Evolutionary conservation across 2,329 filamentous ascomycete species (phyloP).

Genomic region (Bipolaris cookei): DNA sequence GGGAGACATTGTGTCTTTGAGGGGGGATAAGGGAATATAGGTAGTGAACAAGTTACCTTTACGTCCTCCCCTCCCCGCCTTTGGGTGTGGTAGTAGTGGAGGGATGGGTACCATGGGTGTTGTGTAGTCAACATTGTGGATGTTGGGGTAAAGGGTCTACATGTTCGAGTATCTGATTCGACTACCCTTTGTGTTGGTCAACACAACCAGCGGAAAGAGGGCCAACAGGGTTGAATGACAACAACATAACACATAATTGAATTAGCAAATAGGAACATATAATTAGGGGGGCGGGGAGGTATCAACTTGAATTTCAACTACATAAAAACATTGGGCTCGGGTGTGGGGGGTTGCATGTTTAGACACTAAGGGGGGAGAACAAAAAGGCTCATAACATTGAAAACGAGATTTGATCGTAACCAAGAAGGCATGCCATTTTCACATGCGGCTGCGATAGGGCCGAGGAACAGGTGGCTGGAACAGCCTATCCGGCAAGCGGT

Average conservation of each 20-base stretch:
- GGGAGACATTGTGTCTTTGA: neutral
- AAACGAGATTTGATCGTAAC: constrained; percentile 14
- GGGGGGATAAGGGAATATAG: neutral
- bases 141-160: neutral
- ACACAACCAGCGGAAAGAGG: neutral
- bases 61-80: neutral
- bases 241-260: neutral
- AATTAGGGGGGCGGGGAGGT: constrained; percentile 3
- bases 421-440: constrained; percentile 20
- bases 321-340: constrained; percentile 14
- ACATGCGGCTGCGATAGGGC: constrained; percentile 39
- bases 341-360: constrained; percentile 6
- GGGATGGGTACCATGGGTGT: constrained; percentile 4
- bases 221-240: neutral
- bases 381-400: constrained; percentile 17
- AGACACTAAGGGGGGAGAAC: constrained; percentile 8
- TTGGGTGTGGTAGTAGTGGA: neutral
- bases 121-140: neutral
- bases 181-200: neutral
- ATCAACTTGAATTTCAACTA: constrained; percentile 22
- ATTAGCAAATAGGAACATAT: neutral
- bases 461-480: constrained; percentile 33
- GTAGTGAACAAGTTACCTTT: neutral
- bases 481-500: constrained; percentile 40
- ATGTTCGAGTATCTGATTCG: neutral